Evolutionary conservation across 2,329 filamentous ascomycete species (phyloP).

Genomic region (Stemphylium vesicarium): DNA sequence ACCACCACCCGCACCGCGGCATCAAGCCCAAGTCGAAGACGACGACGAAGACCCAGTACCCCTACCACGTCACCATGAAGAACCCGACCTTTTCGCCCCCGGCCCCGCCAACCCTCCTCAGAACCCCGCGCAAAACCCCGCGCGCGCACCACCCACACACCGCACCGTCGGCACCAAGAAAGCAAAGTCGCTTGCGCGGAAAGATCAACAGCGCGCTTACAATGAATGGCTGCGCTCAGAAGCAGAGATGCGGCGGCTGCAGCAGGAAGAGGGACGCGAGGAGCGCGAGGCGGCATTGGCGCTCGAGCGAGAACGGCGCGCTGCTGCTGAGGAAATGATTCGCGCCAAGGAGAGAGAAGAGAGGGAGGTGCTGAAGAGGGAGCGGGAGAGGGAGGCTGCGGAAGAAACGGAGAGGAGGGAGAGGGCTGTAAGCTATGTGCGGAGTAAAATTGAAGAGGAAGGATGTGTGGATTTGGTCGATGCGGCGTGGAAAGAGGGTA

Average conservation of each 20-base stretch:
- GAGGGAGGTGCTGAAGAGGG: constrained; percentile 48
- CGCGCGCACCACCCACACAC: constrained; percentile 34
- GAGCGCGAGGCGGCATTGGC: constrained; percentile 54
- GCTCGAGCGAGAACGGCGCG: constrained; percentile 48
- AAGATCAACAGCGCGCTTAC: constrained; percentile 54
- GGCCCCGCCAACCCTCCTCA: constrained; percentile 43
- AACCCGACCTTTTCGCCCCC: constrained; percentile 22
- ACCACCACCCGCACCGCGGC: constrained; percentile 25
- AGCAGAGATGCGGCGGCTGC: constrained; percentile 53
- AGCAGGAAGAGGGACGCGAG: constrained; percentile 51
- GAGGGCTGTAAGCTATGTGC: constrained; percentile 42
- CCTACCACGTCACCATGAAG: not conserved
- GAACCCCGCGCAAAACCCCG: constrained; percentile 16
- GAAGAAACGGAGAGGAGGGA: constrained; percentile 41
- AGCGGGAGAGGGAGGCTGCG: constrained; percentile 46
- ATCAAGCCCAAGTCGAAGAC: constrained; percentile 13
- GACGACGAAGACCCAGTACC: constrained; percentile 1
- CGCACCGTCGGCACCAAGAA: constrained; percentile 57
- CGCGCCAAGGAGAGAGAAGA: constrained; percentile 50
- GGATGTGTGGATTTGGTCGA: constrained; percentile 47
- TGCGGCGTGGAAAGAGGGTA: constrained; percentile 51
- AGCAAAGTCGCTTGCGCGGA: constrained; percentile 55
- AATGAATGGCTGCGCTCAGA: constrained; percentile 58
- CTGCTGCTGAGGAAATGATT: constrained; percentile 52
- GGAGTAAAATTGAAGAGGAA: constrained; percentile 22